These are phyloP conservation scores for Heritiera fomes DNA, from an alignment of 345 rosid genomes.

Conservation along the genomic window DNA sequence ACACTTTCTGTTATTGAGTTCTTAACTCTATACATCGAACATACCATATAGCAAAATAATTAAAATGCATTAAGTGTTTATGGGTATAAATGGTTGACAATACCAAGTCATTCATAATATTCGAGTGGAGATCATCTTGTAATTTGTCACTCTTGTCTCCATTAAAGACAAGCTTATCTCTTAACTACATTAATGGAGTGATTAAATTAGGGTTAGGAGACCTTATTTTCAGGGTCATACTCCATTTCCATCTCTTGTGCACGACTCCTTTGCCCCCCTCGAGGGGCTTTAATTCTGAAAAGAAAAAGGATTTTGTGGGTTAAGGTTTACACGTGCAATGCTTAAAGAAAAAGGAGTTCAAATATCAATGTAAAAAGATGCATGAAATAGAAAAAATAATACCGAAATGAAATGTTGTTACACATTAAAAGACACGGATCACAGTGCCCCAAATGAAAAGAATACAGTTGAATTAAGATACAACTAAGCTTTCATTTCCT, in stretches of 20 bases:
- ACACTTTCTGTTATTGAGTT: too few relatives aligned
- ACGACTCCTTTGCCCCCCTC: not conserved
- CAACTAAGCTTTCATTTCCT: not conserved
- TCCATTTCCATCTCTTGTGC: constrained; percentile 17
- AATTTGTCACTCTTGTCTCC: not conserved
- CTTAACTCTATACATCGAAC: too few relatives aligned
- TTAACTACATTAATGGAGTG: not conserved
- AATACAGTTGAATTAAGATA: not conserved
- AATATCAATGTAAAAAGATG: not conserved
- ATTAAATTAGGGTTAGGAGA: not conserved
- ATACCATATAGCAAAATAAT: too few relatives aligned
- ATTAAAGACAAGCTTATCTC: not conserved
- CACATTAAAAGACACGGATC: constrained; percentile 38
- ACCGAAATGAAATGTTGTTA: constrained; percentile 31
- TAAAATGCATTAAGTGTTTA: too few relatives aligned
- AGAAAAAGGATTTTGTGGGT: too few relatives aligned
- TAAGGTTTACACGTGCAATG: constrained; percentile 17
- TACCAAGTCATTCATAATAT: not conserved
- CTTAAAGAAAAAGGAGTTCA: not conserved
- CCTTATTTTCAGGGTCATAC: constrained; percentile 10
- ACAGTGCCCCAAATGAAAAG: constrained; percentile 23
- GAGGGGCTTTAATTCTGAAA: not conserved
- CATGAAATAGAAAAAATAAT: not conserved
- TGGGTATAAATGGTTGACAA: not conserved
- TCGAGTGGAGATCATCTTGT: not conserved